Evolutionary conservation across 129 eudicot species (phyloP).

Genomic region (Heracleum sosnowskyi): DNA sequence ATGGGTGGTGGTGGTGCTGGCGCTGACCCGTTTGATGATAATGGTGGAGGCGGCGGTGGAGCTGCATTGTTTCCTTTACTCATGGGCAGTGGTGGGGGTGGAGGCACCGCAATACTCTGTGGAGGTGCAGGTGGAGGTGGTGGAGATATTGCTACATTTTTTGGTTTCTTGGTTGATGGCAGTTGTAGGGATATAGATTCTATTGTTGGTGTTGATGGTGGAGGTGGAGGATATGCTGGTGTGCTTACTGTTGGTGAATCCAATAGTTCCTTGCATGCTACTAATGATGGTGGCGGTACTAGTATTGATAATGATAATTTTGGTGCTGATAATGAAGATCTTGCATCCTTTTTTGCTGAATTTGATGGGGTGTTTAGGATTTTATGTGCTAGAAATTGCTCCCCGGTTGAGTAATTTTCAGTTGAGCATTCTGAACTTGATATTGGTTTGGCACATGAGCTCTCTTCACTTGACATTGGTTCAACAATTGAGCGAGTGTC

Average conservation of each 20-base stretch:
- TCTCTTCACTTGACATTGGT: slow-evolving; percentile 4
- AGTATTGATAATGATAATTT: background rate
- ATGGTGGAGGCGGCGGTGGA: slow-evolving; percentile 44
- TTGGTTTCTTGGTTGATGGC: background rate
- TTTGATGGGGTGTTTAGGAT: slow-evolving; percentile 20
- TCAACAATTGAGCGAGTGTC: background rate
- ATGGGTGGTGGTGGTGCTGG: slow-evolving; percentile 30
- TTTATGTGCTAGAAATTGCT: slow-evolving; percentile 19
- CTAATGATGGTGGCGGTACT: slow-evolving; percentile 2
- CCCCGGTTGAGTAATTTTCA: background rate
- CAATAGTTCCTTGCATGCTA: slow-evolving; percentile 1
- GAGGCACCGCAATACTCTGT: slow-evolving; percentile 18
- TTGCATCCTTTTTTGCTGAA: slow-evolving; percentile 21
- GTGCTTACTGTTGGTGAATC: slow-evolving; percentile 3
- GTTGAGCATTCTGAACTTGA: slow-evolving; percentile 9
- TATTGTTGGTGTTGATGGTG: slow-evolving; percentile 19
- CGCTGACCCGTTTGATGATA: slow-evolving; percentile 17
- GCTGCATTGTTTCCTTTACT: slow-evolving; percentile 7
- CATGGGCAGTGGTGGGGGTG: slow-evolving; percentile 27
- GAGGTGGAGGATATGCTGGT: slow-evolving; percentile 19
- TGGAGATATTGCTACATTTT: background rate
- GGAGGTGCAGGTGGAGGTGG: slow-evolving; percentile 38
- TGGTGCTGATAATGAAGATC: slow-evolving; percentile 16
- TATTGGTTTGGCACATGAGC: background rate
- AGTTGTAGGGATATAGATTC: slow-evolving; percentile 13